phyloP scores from a whole-genome alignment of 352 stramenopile genomes.

The Phytophthora chlamydospora region DNA sequence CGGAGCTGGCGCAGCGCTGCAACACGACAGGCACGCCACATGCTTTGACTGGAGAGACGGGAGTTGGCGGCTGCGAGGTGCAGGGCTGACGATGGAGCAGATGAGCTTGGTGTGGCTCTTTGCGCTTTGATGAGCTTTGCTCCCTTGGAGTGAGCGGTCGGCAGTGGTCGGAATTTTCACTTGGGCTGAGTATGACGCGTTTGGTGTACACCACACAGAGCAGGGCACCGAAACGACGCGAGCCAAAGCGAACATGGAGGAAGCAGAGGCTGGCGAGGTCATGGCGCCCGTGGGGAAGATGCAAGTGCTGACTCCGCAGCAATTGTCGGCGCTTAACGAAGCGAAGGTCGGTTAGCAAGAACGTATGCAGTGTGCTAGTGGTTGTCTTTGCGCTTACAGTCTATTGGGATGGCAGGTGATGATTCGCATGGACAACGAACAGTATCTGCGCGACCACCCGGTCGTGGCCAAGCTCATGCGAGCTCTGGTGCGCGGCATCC shows the following conservation, averaged over 20 bases:
- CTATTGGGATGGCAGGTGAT: constrained; percentile 49
- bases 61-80: neutral
- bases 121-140: constrained; percentile 23
- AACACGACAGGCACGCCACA: constrained; percentile 66
- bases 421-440: constrained; percentile 83
- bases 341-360: constrained; percentile 45
- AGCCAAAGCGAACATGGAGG: constrained; percentile 14
- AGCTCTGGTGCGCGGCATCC: constrained; percentile 59
- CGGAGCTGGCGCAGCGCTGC: constrained; percentile 53
- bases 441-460: constrained; percentile 71
- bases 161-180: constrained; percentile 22
- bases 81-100: neutral
- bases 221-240: constrained; percentile 25
- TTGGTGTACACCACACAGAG: constrained; percentile 25
- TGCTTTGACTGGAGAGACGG: constrained; percentile 25
- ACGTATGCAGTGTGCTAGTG: neutral
- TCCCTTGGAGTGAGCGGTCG: constrained; percentile 25
- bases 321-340: constrained; percentile 69
- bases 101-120: constrained; percentile 12
- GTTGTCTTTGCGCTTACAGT: neutral
- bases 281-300: constrained; percentile 45
- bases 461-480: constrained; percentile 66
- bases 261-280: neutral
- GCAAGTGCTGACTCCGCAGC: constrained; percentile 65
- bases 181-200: constrained; percentile 13